phyloP scores from a whole-genome alignment of 2,329 filamentous ascomycete species.

The Talaromyces albobiverticillius region DNA sequence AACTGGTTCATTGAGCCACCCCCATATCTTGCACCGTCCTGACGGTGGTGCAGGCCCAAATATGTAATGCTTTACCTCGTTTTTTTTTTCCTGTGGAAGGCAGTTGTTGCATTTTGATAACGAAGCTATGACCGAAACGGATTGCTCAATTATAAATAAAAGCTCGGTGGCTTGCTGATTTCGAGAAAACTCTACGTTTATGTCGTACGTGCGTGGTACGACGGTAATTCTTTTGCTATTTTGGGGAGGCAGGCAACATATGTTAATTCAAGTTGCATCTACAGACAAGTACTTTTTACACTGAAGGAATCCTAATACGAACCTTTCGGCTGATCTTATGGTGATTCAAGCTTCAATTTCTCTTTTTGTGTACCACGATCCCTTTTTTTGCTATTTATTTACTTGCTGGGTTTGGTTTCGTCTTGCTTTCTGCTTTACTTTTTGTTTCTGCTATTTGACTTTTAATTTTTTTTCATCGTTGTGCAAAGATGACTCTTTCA shows the following conservation, averaged over 20 bases:
- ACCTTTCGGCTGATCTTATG: not conserved
- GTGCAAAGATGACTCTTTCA: not conserved
- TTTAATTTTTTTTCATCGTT: not conserved
- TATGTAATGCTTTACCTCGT: constrained; percentile 1
- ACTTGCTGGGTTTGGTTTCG: too few species aligned
- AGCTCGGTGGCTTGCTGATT: not conserved
- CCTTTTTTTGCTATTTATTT: not conserved
- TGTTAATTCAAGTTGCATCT: not conserved
- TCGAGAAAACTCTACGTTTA: not conserved
- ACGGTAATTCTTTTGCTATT: not conserved
- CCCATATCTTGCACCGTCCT: constrained; percentile 17
- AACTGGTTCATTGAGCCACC: constrained; percentile 30
- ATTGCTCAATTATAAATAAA: not conserved
- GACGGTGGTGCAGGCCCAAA: not conserved
- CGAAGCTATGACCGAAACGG: not conserved
- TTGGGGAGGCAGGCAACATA: not conserved
- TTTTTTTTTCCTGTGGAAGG: not conserved
- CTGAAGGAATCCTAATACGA: too few species aligned
- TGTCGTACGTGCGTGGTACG: not conserved
- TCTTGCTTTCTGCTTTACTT: not conserved
- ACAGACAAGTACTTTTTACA: too few species aligned
- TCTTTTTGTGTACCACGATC: not conserved
- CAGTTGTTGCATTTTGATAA: not conserved
- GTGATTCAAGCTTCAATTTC: not conserved
- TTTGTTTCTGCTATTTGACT: not conserved